Base-by-base conservation (phyloP, 169 alveolate genomes). In the Cryptosporidium ubiquitum region DNA sequence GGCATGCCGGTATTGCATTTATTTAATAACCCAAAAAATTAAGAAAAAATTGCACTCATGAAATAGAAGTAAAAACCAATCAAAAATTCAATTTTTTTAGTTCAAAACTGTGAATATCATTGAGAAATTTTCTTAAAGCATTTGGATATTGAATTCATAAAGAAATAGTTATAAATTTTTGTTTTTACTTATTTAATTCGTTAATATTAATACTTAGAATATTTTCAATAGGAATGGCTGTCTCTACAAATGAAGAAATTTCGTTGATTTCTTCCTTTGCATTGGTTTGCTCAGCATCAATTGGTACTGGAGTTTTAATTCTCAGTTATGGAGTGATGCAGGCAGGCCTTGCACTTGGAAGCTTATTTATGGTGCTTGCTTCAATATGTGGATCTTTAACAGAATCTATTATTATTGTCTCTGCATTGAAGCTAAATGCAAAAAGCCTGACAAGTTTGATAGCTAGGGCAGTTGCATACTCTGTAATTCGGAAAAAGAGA, bases 261-360 rank as follows among this genome's bases (percentile, higher is more conserved):
- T 79, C 89, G 52, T 23, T 79, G 31, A 26, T 47, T 47, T 68
- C 75, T n/a, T 58, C 79, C 64, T 79, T 60, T 31, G 89, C 74
- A 10, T 52, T 79, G 40, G 58, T 79, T 3, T 79, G 89, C 47
- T 79, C 89, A 7, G 60, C 75, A 29, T 60, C 79, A 5, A 79
- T 79, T 31, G 89, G 89, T 3, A 42, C 89, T 33, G 89, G 89
- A 23, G 89, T 79, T 31, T 68, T 79, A 18, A 52, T 79, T n/a
- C 68, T 79, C 33, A 79, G 89, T 40, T 79, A 79, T 49, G 89
- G 89, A 39, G 89, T 79, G 3, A 79, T 79, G 89, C 89, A 79
- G 55, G 89, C 89, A 16, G 89, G 89, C 18, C 23, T 79, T 14
- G 66, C 58, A 14, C 37, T 79, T 26, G 89, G 89, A 6, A 79